phyloP scores from a whole-genome alignment of 208 protist species.

The Trypanosoma melophagium region DNA sequence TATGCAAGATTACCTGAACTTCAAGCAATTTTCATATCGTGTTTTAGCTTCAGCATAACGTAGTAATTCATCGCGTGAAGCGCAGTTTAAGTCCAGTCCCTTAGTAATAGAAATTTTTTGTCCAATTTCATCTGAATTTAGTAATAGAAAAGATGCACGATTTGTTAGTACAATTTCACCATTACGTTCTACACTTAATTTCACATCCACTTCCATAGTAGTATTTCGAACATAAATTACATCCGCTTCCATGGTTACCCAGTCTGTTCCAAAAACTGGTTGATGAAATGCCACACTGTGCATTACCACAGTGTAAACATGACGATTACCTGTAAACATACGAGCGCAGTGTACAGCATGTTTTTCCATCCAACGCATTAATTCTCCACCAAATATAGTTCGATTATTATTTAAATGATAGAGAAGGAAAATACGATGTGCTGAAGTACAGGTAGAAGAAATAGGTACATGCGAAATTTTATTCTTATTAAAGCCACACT shows the following conservation, averaged over 20 bases:
- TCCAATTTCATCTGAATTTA: constrained; percentile 87
- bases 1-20: constrained; percentile 2
- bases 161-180: constrained; percentile 71
- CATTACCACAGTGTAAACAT: constrained; percentile 90
- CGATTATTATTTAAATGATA: constrained; percentile 91
- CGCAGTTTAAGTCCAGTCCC: constrained; percentile 61
- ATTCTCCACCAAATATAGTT: constrained; percentile 91
- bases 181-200: constrained; percentile 61
- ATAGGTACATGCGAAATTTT: constrained; percentile 68
- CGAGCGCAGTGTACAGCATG: constrained; percentile 85
- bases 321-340: constrained; percentile 85
- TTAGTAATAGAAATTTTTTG: constrained; percentile 67
- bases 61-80: constrained; percentile 74
- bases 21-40: constrained; percentile 54
- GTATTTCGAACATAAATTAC: constrained; percentile 89
- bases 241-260: constrained; percentile 79
- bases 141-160: constrained; percentile 82
- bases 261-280: constrained; percentile 84
- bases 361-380: constrained; percentile 92
- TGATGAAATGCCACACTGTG: constrained; percentile 86
- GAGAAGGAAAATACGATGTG: constrained; percentile 87
- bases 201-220: constrained; percentile 90
- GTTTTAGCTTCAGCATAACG: constrained; percentile 61
- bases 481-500: constrained; percentile 59
- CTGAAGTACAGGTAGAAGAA: constrained; percentile 41